phyloP scores from a whole-genome alignment of 1,139 yeast species.

The Wickerhamomyces sp. region DNA sequence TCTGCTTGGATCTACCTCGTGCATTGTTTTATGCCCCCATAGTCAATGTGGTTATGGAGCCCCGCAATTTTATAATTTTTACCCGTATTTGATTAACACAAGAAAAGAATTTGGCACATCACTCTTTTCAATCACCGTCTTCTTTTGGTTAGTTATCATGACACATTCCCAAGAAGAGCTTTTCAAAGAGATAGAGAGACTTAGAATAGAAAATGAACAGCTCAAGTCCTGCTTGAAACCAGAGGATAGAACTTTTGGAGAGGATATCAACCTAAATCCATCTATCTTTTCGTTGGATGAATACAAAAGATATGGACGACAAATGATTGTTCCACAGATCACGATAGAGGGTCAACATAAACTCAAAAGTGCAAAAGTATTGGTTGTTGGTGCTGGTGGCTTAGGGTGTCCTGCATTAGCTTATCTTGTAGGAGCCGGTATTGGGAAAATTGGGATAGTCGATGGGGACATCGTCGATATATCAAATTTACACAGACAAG shows the following conservation, averaged over 20 bases:
- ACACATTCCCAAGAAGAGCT: constrained; percentile 4
- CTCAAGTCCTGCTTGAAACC: constrained; percentile 4
- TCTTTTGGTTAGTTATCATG: background rate
- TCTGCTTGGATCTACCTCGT: too few relatives aligned
- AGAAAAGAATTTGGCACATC: background rate
- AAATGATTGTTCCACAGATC: constrained; percentile 75
- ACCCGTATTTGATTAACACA: too few relatives aligned
- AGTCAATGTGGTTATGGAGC: too few relatives aligned
- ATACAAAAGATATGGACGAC: constrained; percentile 84
- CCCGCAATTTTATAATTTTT: too few relatives aligned
- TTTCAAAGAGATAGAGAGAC: constrained; percentile 9
- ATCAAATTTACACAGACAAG: constrained; percentile 87
- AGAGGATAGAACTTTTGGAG: background rate
- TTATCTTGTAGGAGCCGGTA: constrained; percentile 83
- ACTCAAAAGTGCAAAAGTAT: constrained; percentile 51
- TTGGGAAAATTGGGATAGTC: constrained; percentile 80
- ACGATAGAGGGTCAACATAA: constrained; percentile 45
- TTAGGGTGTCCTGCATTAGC: constrained; percentile 89
- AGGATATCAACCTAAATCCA: background rate
- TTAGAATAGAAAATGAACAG: constrained; percentile 13
- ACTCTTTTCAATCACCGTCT: background rate
- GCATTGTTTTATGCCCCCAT: too few relatives aligned
- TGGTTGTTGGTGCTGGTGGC: constrained; percentile 96
- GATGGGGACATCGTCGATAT: constrained; percentile 83
- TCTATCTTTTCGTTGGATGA: constrained; percentile 46